Evolutionary conservation across 495 filamentous ascomycete genomes (phyloP).

Genomic region (Clohesyomyces aquaticus): DNA sequence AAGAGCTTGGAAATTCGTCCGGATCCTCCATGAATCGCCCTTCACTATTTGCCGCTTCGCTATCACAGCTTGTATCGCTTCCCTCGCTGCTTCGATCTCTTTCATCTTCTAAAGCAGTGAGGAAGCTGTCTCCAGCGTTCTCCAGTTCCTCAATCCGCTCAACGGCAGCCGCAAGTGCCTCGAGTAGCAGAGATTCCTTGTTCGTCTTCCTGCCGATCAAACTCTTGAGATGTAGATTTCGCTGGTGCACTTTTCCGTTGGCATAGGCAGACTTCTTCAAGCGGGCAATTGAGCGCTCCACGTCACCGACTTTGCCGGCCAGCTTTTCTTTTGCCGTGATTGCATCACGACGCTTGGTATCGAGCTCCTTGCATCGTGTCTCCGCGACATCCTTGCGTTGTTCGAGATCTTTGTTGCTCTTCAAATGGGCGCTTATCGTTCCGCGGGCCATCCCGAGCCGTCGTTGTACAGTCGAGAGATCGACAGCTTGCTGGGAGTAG

Average conservation of each 20-base stretch:
- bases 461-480: neutral
- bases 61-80: neutral
- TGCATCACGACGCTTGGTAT: neutral
- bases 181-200: constrained; percentile 7
- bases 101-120: constrained; percentile 1
- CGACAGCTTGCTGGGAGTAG: neutral
- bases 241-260: constrained; percentile 17
- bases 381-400: neutral
- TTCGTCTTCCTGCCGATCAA: neutral
- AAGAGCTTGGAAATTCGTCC: neutral
- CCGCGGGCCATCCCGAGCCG: neutral
- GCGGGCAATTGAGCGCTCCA: neutral
- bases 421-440: neutral
- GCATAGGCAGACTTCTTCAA: constrained; percentile 11
- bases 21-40: neutral
- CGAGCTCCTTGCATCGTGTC: neutral
- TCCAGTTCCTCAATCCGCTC: constrained; percentile 15
- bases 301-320: neutral
- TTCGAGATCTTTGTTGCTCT: constrained; percentile 2
- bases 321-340: neutral
- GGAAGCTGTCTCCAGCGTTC: constrained; percentile 6
- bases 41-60: neutral
- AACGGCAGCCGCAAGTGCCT: constrained; percentile 15
- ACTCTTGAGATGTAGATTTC: constrained; percentile 12
- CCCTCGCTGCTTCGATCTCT: constrained; percentile 4